These are phyloP conservation scores for Conidiobolus incongruus DNA, from an alignment of 371 early-diverging fungal species.

Conservation along the genomic window DNA sequence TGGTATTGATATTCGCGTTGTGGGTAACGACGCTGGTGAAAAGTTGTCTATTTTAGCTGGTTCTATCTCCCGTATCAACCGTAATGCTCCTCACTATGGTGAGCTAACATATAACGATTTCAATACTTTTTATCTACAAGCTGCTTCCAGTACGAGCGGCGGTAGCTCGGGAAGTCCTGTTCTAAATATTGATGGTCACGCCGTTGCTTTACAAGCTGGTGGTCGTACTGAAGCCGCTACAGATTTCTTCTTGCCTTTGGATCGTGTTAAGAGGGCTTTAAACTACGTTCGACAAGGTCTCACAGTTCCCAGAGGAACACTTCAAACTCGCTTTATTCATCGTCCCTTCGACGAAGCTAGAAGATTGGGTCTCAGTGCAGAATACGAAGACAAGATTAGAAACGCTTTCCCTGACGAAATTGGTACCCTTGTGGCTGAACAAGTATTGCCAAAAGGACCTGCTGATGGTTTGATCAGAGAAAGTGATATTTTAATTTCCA, in stretches of 20 bases:
- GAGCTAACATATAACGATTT: constrained; percentile 38
- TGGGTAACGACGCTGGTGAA: constrained; percentile 67
- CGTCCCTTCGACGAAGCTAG: constrained; percentile 53
- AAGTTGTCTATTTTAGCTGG: constrained; percentile 58
- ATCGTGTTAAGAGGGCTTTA: constrained; percentile 61
- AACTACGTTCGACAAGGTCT: constrained; percentile 34
- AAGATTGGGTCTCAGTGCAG: constrained; percentile 34
- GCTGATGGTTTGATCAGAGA: constrained; percentile 45
- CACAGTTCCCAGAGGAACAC: constrained; percentile 66
- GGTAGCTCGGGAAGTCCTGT: constrained; percentile 81
- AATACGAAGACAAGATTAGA: constrained; percentile 51
- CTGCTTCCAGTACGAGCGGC: constrained; percentile 54
- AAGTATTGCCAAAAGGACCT: constrained; percentile 68
- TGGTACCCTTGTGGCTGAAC: constrained; percentile 69
- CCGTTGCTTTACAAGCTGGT: constrained; percentile 76
- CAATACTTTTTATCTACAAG: constrained; percentile 19
- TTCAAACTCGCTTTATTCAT: constrained; percentile 45
- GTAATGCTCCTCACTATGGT: constrained; percentile 47
- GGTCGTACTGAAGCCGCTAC: constrained; percentile 63
- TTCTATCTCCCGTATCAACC: constrained; percentile 47
- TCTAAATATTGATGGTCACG: constrained; percentile 76
- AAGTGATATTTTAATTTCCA: constrained; percentile 66
- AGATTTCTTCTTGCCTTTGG: constrained; percentile 78
- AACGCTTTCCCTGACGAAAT: constrained; percentile 43
- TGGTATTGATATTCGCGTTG: constrained; percentile 58